phyloP scores from a whole-genome alignment of 345 rosid species.

The Dimocarpus longan region DNA sequence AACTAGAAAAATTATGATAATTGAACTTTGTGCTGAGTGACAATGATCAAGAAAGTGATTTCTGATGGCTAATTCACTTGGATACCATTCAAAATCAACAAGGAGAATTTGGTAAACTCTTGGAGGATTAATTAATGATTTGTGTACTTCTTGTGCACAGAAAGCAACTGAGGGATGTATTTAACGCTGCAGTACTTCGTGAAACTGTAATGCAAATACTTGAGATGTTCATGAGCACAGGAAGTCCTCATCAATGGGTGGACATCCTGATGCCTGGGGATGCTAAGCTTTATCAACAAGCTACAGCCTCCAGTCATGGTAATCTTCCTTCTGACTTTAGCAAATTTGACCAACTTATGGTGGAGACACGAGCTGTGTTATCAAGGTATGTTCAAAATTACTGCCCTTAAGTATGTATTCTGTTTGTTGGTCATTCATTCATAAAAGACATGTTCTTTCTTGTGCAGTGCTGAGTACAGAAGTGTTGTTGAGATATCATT shows the following conservation, averaged over 20 bases:
- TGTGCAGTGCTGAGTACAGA: conserved; percentile 76
- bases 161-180: conserved; percentile 71
- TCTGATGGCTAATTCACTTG: neutral
- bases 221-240: conserved; percentile 72
- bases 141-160: conserved; percentile 46
- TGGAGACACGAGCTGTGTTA: conserved; percentile 74
- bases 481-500: conserved; percentile 61
- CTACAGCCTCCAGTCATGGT: conserved; percentile 35
- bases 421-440: neutral
- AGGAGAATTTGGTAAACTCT: neutral
- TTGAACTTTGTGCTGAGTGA: neutral
- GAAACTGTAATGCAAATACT: conserved; percentile 71
- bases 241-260: conserved; percentile 79
- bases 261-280: conserved; percentile 77
- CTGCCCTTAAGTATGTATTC: neutral
- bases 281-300: conserved; percentile 33
- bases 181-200: conserved; percentile 48
- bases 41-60: conserved; percentile 15
- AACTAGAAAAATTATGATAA: neutral
- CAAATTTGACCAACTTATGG: conserved; percentile 77
- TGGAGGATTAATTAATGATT: conserved; percentile 15
- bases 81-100: neutral
- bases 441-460: neutral
- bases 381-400: conserved; percentile 55
- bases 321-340: conserved; percentile 36